A percentile compares a stretch with the other conserved stretches of the same genome.
Conservation (phyloP, 2,329 filamentous ascomycete species). For the Fusarium sp. region DNA sequence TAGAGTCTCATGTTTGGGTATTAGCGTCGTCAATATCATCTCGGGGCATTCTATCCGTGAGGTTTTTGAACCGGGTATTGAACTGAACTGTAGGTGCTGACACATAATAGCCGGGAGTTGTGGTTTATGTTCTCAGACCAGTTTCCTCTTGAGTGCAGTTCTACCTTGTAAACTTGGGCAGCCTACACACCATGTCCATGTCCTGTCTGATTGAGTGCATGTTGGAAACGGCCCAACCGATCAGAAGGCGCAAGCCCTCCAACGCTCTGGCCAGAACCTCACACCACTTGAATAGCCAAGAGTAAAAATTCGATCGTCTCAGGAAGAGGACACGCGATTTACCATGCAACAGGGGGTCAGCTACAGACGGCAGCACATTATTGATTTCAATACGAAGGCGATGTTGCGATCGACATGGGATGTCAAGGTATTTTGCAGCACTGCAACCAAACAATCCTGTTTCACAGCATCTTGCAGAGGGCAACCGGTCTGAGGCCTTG, state of each 20-base stretch:
- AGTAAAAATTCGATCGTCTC: background rate
- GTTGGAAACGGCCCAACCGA: background rate
- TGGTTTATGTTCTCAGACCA: background rate
- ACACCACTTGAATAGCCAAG: constrained; percentile 6
- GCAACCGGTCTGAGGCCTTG: background rate
- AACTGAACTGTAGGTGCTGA: background rate
- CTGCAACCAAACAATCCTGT: background rate
- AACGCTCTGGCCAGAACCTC: background rate
- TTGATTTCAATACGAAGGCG: background rate
- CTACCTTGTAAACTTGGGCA: background rate
- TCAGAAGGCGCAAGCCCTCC: background rate
- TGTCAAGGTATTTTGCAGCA: background rate
- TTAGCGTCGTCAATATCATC: background rate
- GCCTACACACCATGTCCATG: background rate
- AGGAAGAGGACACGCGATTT: background rate
- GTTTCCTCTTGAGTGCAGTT: background rate
- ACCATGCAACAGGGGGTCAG: background rate
- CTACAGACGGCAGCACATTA: background rate
- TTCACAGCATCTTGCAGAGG: background rate
- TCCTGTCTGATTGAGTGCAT: background rate
- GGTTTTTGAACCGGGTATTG: background rate
- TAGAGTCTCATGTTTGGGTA: constrained; percentile 1
- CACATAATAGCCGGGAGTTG: background rate
- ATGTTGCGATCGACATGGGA: background rate
- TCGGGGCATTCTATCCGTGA: constrained; percentile 5